These are phyloP conservation scores for Corylus heterophylla DNA, from an alignment of 306 rosid genomes.

Conservation along the genomic window DNA sequence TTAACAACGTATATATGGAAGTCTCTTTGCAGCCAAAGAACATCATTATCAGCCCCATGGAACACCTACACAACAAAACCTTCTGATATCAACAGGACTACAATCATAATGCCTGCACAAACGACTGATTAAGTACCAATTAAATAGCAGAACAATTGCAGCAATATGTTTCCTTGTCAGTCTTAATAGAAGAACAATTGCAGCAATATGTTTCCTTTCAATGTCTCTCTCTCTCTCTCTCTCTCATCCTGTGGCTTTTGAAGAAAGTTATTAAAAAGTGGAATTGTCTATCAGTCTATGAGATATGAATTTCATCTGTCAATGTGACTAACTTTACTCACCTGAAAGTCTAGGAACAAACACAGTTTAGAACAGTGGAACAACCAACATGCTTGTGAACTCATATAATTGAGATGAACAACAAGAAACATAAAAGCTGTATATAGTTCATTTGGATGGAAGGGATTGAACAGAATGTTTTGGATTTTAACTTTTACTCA, in stretches of 20 bases:
- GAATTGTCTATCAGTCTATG: neutral
- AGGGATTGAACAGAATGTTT: neutral
- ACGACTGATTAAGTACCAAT: neutral
- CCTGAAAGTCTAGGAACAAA: neutral
- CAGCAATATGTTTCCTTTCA: neutral
- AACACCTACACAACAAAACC: constrained; percentile 66
- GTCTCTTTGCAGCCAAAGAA: constrained; percentile 92
- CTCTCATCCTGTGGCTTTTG: neutral
- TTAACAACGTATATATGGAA: constrained; percentile 86
- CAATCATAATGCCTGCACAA: constrained; percentile 5
- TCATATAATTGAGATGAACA: neutral
- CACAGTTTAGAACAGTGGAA: neutral
- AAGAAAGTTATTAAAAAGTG: neutral
- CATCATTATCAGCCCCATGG: constrained; percentile 95
- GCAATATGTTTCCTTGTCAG: neutral
- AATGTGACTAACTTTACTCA: neutral
- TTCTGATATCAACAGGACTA: constrained; percentile 19
- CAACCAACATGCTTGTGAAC: neutral
- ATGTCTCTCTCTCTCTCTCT: neutral
- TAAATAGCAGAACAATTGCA: neutral
- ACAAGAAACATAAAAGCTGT: neutral
- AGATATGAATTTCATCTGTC: neutral
- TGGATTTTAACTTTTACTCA: neutral
- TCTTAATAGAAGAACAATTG: neutral
- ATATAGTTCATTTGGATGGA: neutral